Evolutionary conservation across 495 filamentous ascomycete genomes (phyloP), one percentile per base, ranked within the genome.

Genomic region (Chaetomium tenue): DNA sequence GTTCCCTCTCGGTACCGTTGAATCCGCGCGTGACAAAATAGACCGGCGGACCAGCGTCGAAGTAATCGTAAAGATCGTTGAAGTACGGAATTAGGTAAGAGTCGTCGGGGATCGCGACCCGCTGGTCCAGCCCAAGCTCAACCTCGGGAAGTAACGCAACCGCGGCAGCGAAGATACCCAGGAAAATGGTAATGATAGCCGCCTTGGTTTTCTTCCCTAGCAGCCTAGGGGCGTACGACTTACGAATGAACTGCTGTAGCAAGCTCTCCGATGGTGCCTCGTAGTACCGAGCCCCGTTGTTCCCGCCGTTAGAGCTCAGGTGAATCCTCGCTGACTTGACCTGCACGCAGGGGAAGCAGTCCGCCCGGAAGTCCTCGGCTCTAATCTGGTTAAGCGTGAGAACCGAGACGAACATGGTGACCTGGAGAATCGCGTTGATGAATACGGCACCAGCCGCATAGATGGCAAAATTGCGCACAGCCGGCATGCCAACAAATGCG

Each of bases 361-460:
- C 95, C n/a, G 91, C 91, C 39, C 93, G 86, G 30, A 88, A 82
- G 63, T 88, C 87, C 67, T 98, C 92, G 0, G 92, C 91, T 13
- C 94, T 83, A 68, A 84, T 83, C 73, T 98, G 94, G 70, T 98
- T 98, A 58, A 97, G 81, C 28, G 91, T 87, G 16, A 98, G 85
- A 2, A 97, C 89, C 15, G 94, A 89, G 46, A 97, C 84, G 68
- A 98, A 98, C 87, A 97, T 93, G 11, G 94, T 98, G 60, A 97
- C 86, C 73, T 98, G 94, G 23, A 98, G 77, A 37, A 98, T 70
- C 7, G 95, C 94, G 70, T 98, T 98, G 81, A 98, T 93, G 68
- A 97, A 89, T 13, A 98, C 95, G 7, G 94, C 94, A 40, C 94
- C 94, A 18, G 94, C 92, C 0, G 94, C 94, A 75, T 98, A 98